Evolutionary conservation across 208 protist species (phyloP).

Genomic region (Kentomonas sorsogonicus): DNA sequence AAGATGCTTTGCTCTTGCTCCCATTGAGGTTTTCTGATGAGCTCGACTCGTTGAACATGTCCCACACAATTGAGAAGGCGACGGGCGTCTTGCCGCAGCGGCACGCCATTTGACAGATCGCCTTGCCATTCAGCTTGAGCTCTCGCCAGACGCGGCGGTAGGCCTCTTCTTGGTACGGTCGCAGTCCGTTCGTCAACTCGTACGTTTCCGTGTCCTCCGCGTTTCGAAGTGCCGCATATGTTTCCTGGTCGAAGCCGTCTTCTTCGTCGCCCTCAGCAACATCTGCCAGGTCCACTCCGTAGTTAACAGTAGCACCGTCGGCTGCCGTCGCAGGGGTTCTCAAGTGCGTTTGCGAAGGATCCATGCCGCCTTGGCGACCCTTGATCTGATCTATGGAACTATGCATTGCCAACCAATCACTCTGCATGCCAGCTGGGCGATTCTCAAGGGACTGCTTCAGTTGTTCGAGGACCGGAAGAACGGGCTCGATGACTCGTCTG

Average conservation of each 20-base stretch:
- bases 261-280: conserved; percentile 3
- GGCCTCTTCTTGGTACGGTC: conserved; percentile 67
- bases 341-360: too few relatives aligned
- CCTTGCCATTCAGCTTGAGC: conserved; percentile 21
- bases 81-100: conserved; percentile 78
- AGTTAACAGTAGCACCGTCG: not conserved
- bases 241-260: conserved; percentile 13
- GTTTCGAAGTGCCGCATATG: not conserved
- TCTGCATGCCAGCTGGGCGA: not conserved
- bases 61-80: conserved; percentile 50
- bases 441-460: too few relatives aligned
- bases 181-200: conserved; percentile 22
- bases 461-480: too few relatives aligned
- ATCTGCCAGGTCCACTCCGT: not conserved
- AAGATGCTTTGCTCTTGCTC: too few relatives aligned
- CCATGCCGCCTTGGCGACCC: too few relatives aligned
- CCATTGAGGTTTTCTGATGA: too few relatives aligned
- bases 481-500: too few relatives aligned
- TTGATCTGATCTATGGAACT: too few relatives aligned
- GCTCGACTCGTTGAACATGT: conserved; percentile 7
- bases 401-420: too few relatives aligned
- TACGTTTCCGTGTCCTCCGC: conserved; percentile 37
- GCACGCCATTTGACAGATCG: conserved; percentile 79
- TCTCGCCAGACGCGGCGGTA: conserved; percentile 35
- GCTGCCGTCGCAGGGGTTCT: not conserved